Base-by-base conservation (phyloP, 176 grass and related monocot species). In the Leersia perrieri region DNA sequence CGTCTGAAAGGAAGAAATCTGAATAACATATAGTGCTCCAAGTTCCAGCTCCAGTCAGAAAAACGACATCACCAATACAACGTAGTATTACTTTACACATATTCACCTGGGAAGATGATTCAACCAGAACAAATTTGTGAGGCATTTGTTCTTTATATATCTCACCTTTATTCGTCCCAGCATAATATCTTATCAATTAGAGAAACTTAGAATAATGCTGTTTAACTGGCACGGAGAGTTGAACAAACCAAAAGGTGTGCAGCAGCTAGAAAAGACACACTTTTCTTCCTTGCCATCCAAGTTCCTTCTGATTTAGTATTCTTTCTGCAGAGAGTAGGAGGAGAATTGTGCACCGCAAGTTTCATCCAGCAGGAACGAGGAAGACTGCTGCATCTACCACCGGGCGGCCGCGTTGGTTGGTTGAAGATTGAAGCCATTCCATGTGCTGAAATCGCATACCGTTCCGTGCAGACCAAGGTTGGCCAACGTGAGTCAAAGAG, bases 231-330 rank as follows among this genome's bases (percentile, higher is more conserved):
- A 20, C 12, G 15, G 27, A 29, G 68, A 27, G 2, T 18, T 44
- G 34, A 14, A 39, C 5, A 25, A 25, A 58, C 6, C 67, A 42
- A 42, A 13, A 5, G 15, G 5, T 7, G 23, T 57, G 51, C n/a
- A 9, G 64, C 64, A 67, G 26, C 28, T 9, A 51, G 25, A 31
- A 63, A 72, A 72, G 68, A 23, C 36, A 6, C 4, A 15, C 73
- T 63, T 47, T 44, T 41, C 28, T 77, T 70, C 65, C 82, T 44
- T 77, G 82, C 10, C 62, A 61, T 15, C 62, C 77, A 86, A 61
- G 70, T 55, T 68, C 60, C 62, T 5, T 81, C 34, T 20, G 11
- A 5, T 23, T 32, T 61, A n/a, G n/a, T n/a, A 7, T 13, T 60
- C 26, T 18, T 30, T 6, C 13, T 75, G 47, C 31, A 36, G 45